Evolutionary conservation across 1,139 yeast species (phyloP), one percentile per base, ranked within the genome.

Genomic region (Candida pseudocylindracea): DNA sequence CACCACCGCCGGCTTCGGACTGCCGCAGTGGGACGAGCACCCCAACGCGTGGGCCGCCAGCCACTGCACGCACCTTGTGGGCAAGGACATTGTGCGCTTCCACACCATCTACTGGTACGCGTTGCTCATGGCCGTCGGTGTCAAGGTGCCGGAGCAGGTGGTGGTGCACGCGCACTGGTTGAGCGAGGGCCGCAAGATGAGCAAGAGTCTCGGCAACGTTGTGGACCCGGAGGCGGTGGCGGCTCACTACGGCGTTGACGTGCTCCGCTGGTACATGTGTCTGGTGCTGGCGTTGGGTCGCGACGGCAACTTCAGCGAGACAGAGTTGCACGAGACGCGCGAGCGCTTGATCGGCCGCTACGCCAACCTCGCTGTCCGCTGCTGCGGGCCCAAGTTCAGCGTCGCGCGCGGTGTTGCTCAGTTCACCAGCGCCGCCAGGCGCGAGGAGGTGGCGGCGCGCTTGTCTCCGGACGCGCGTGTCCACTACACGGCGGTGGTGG

Each of bases 71-170:
- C 96, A 88, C 49, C 57, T 88, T 1, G 67, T 88, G 28, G 99
- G 99, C 1, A 88, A 88, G 44, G 99, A 88, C 48, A 88, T 88
- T 33, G 61, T 71, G 33, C 68, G 73, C 37, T 88, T 88, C 51
- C 98, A 91, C 46, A 72, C 91, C 42, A 66, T 85, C 12, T 83
- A 81, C 46, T 88, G 98, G 98, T 98, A 98, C 0, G 74, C 85
- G 1, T 75, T 88, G 38, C 55, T 88, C 36, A 55, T 85, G 61
- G 96, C 95, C 0, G 91, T 92, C 0, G 73, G 63, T 0, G 46
- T 79, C 1, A 67, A 67, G 3, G 46, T 74, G 8, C 96, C 96
- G 0, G 53, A 60, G 30, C 75, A 72, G 39, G 67, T 88, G 4
- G 63, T 83, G 10, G 93, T 88, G 1, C 99, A 88, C 52, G 74